These are phyloP conservation scores for Kluyveromyces sp. DNA, from an alignment of 1,139 yeast genomes.

Conservation along the genomic window DNA sequence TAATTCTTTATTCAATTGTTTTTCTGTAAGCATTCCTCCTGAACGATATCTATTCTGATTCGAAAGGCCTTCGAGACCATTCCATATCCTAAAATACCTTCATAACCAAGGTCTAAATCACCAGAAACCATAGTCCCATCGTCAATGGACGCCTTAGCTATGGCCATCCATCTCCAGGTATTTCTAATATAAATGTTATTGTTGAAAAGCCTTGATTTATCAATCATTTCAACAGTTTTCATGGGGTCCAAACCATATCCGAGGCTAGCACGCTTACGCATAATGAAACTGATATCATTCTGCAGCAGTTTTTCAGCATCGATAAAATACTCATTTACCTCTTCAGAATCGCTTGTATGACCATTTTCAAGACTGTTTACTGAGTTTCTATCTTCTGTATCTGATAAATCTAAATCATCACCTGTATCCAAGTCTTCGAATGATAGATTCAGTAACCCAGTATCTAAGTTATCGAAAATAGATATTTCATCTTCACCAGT, in stretches of 20 bases:
- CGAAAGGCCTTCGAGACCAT: slow-evolving; percentile 58
- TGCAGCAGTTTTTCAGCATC: slow-evolving; percentile 36
- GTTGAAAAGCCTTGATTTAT: slow-evolving; percentile 43
- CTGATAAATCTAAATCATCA: slow-evolving; percentile 21
- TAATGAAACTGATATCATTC: slow-evolving; percentile 59
- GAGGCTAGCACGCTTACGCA: slow-evolving; percentile 58
- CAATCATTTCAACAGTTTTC: slow-evolving; percentile 54
- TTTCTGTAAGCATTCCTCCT: slow-evolving; percentile 35
- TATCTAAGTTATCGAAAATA: slow-evolving; percentile 13
- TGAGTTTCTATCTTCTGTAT: slow-evolving; percentile 8
- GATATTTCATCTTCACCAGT: slow-evolving; percentile 35
- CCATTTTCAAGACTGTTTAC: slow-evolving; percentile 11
- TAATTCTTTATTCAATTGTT: slow-evolving; percentile 40
- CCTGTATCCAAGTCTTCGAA: slow-evolving; percentile 28
- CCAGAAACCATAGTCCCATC: slow-evolving; percentile 65
- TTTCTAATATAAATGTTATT: slow-evolving; percentile 56
- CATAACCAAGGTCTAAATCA: slow-evolving; percentile 69
- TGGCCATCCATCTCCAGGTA: slow-evolving; percentile 85
- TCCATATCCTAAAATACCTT: slow-evolving; percentile 88
- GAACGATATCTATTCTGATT: slow-evolving; percentile 44
- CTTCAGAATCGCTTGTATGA: slow-evolving; percentile 18
- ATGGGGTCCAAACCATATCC: slow-evolving; percentile 74
- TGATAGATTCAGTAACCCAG: slow-evolving; percentile 21
- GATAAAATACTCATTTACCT: slow-evolving; percentile 18
- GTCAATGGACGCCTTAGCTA: slow-evolving; percentile 59